Evolutionary conservation across 352 stramenopile genomes (phyloP).

Genomic region (Phytophthora pinifolia): DNA sequence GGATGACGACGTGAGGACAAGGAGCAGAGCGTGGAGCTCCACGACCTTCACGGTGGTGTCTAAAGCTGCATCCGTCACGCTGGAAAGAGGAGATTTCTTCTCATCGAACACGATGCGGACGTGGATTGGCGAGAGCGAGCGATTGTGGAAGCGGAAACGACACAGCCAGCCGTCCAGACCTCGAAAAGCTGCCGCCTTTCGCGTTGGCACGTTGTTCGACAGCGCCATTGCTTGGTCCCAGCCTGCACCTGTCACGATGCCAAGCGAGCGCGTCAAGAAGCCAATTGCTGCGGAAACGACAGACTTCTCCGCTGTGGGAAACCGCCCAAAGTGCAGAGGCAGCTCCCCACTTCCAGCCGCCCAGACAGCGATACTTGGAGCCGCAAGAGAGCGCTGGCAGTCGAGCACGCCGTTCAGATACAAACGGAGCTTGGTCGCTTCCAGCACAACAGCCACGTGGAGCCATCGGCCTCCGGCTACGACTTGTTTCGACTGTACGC

Average conservation of each 20-base stretch:
- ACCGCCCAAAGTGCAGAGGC: slow-evolving; percentile 57
- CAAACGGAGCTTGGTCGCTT: slow-evolving; percentile 84
- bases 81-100: slow-evolving; percentile 30
- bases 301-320: slow-evolving; percentile 3
- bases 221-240: slow-evolving; percentile 9
- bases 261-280: slow-evolving; percentile 26
- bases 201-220: slow-evolving; percentile 14
- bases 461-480: slow-evolving; percentile 74
- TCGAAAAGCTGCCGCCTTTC: slow-evolving; percentile 20
- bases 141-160: slow-evolving; percentile 89
- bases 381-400: slow-evolving; percentile 64
- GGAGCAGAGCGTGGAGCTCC: slow-evolving; percentile 43
- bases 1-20: slow-evolving; percentile 49
- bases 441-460: slow-evolving; percentile 85
- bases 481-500: slow-evolving; percentile 72
- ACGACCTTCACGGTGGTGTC: slow-evolving; percentile 18
- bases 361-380: slow-evolving; percentile 31
- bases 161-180: slow-evolving; percentile 85
- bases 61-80: not conserved
- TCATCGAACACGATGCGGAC: slow-evolving; percentile 91
- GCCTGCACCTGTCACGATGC: slow-evolving; percentile 12
- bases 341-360: slow-evolving; percentile 38
- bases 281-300: slow-evolving; percentile 13
- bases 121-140: slow-evolving; percentile 91
- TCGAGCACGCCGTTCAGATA: slow-evolving; percentile 92